These are phyloP conservation scores for Rhizopus delemar DNA, from an alignment of 371 early-diverging fungal genomes.

Conservation along the genomic window DNA sequence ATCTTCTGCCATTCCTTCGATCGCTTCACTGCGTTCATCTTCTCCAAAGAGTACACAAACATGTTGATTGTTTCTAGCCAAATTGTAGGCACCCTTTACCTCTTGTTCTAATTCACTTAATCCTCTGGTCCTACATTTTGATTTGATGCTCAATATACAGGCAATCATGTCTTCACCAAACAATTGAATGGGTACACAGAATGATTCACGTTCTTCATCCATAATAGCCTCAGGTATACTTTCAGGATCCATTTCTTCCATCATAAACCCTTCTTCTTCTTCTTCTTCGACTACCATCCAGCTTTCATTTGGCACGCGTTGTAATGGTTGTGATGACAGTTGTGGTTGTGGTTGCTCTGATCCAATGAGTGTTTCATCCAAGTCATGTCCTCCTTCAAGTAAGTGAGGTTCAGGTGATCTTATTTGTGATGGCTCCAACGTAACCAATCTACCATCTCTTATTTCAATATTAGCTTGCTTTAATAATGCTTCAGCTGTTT, in stretches of 20 bases:
- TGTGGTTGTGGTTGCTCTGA: neutral
- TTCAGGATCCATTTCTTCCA: constrained; percentile 27
- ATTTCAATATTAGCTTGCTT: constrained; percentile 26
- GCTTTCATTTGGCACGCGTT: neutral
- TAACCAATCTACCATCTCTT: constrained; percentile 23
- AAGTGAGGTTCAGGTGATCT: constrained; percentile 3
- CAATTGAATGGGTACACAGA: constrained; percentile 47
- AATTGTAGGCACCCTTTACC: constrained; percentile 28
- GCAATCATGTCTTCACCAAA: constrained; percentile 54
- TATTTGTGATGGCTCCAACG: constrained; percentile 4
- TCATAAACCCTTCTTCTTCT: neutral
- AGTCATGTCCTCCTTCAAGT: constrained; percentile 12
- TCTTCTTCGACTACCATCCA: constrained; percentile 2
- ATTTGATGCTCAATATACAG: constrained; percentile 56
- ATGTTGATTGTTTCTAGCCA: constrained; percentile 18
- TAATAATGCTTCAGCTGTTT: constrained; percentile 23
- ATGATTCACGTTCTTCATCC: constrained; percentile 53
- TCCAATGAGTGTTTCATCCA: neutral
- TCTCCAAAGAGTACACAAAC: constrained; percentile 3
- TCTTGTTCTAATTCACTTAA: constrained; percentile 39
- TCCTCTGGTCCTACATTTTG: constrained; percentile 54
- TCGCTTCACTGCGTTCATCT: neutral
- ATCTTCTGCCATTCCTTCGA: constrained; percentile 1
- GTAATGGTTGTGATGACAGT: constrained; percentile 6
- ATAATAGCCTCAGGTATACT: constrained; percentile 53